Base-by-base conservation (phyloP, 1,284 basidiomycete species). In the Golubevia pallescens region DNA sequence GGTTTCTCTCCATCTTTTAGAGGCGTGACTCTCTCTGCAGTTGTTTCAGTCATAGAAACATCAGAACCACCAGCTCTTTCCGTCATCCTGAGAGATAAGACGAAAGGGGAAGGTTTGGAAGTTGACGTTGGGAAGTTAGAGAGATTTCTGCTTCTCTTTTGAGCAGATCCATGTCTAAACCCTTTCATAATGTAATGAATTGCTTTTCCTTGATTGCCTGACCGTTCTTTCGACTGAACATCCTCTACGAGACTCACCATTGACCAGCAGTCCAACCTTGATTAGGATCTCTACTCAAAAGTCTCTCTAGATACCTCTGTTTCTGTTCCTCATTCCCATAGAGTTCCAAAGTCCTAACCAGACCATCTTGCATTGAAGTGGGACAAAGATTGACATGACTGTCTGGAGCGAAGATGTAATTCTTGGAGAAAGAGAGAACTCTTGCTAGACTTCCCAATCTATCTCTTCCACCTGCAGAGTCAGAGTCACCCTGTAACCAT, bases 31-130 rank as follows among this genome's bases (percentile, higher is more conserved):
- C 78, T 60, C 78, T 65, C 1, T 3, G 92, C 92, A 0, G 87
- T 86, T 0, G 92, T 93, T 84, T 93, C 93, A 1, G 91, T 92
- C 61, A 89, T 88, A 1, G 90, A 91, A 8, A 93, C 89, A 74
- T 93, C 92, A 0, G 91, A 92, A 0, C 92, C 92, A 54, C 92
- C 92, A 3, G 91, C 89, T 21, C 90, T 89, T 90, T 92, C 74
- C 57, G 48, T 74, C 59, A 78, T 78, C 74, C 34, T 38, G 34
- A 38, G 34, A 48, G 42, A 48, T 10, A 48, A 48, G 42, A 48
- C 42, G 42, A 48, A 48, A 48, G 13, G 42, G 42, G 42, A 48
- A 48, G 16, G 42, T 28, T 28, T 28, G 28, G 28, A 28, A 28
- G 28, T 28, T 28, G 28, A 28, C 28, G 28, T 28, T 28, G 28